phyloP scores from a whole-genome alignment of 2,329 filamentous ascomycete species.

The Ilyonectria mors-panacis region DNA sequence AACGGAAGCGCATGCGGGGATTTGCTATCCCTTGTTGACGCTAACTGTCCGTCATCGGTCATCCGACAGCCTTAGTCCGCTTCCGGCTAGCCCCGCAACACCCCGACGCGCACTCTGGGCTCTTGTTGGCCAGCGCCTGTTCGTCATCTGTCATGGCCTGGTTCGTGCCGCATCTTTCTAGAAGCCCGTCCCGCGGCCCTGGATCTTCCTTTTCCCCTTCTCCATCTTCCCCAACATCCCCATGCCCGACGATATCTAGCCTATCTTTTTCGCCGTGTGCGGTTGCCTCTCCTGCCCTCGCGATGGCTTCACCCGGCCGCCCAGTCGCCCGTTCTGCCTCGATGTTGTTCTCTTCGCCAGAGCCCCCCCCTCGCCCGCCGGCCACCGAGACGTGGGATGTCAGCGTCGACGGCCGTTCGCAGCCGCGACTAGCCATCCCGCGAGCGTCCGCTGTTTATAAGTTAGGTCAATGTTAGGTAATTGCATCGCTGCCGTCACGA shows the following conservation, averaged over 20 bases:
- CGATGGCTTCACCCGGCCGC: neutral
- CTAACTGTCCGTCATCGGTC: slow-evolving; percentile 38
- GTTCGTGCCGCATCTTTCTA: slow-evolving; percentile 26
- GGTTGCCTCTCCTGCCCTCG: slow-evolving; percentile 27
- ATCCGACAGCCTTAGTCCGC: slow-evolving; percentile 36
- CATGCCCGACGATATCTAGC: slow-evolving; percentile 37
- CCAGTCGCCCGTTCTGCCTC: neutral
- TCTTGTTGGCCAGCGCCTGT: slow-evolving; percentile 34
- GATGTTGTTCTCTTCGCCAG: neutral
- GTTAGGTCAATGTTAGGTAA: slow-evolving; percentile 45
- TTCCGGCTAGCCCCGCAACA: slow-evolving; percentile 26
- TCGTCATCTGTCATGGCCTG: slow-evolving; percentile 3
- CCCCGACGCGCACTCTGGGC: slow-evolving; percentile 19
- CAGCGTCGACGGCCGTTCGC: slow-evolving; percentile 31
- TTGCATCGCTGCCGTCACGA: slow-evolving; percentile 33
- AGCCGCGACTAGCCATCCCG: slow-evolving; percentile 43
- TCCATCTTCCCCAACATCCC: slow-evolving; percentile 33
- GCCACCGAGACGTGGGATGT: slow-evolving; percentile 44
- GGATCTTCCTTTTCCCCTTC: slow-evolving; percentile 26
- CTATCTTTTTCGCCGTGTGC: slow-evolving; percentile 47
- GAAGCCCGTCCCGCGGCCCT: slow-evolving; percentile 29
- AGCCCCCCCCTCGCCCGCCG: slow-evolving; percentile 31
- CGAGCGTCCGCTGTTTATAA: slow-evolving; percentile 12
- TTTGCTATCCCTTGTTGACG: neutral
- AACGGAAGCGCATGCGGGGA: slow-evolving; percentile 7